These are phyloP conservation scores for Phytopythium kandeliae DNA, from an alignment of 352 stramenopile genomes.

Conservation along the genomic window DNA sequence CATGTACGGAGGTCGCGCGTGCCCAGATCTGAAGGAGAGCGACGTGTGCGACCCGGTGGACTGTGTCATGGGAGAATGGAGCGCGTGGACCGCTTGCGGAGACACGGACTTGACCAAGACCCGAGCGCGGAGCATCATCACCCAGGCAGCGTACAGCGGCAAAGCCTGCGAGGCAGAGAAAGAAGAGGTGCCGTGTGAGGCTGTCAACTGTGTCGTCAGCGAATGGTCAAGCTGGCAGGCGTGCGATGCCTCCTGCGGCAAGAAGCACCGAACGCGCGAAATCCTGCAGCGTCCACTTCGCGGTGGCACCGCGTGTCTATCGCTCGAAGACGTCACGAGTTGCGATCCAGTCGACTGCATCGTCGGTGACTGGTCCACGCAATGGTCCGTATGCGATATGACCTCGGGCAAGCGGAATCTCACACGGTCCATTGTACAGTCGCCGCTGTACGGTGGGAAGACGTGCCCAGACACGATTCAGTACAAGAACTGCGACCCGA, in stretches of 20 bases:
- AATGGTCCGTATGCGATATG: slow-evolving; percentile 29
- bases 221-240: slow-evolving; percentile 35
- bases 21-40: slow-evolving; percentile 17
- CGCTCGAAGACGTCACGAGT: slow-evolving; percentile 27
- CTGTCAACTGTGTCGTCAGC: slow-evolving; percentile 40
- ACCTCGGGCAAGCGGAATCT: slow-evolving; percentile 21
- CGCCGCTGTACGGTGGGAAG: slow-evolving; percentile 27
- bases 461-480: slow-evolving; percentile 22
- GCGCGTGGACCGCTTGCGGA: slow-evolving; percentile 25
- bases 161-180: slow-evolving; percentile 17
- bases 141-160: slow-evolving; percentile 30
- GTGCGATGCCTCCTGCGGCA: slow-evolving; percentile 32
- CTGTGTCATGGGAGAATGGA: slow-evolving; percentile 32
- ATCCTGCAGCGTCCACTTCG: slow-evolving; percentile 27
- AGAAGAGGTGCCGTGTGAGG: slow-evolving; percentile 35
- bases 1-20: slow-evolving; percentile 32
- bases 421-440: slow-evolving; percentile 30
- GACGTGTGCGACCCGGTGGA: slow-evolving; percentile 37
- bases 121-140: slow-evolving; percentile 22
- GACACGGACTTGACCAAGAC: slow-evolving; percentile 18
- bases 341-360: slow-evolving; percentile 40
- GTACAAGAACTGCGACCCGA: slow-evolving; percentile 39
- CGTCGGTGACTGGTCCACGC: slow-evolving; percentile 25
- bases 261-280: slow-evolving; percentile 29
- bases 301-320: slow-evolving; percentile 19